Evolutionary conservation across 257 asterid species (phyloP), one percentile per base, ranked within the genome.

Genomic region (Lantana camara): DNA sequence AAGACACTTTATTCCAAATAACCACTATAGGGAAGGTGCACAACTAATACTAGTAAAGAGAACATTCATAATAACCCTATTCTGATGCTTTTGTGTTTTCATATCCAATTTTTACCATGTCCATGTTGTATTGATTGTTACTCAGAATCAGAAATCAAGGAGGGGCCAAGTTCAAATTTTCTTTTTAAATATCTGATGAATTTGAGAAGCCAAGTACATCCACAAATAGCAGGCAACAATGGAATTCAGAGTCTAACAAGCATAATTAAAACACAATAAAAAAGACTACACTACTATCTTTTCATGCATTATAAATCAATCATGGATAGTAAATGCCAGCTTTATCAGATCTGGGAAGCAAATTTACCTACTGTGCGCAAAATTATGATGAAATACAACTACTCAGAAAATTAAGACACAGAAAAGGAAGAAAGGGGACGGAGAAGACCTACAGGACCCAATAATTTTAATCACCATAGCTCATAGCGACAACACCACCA

Each of bases 31-130:
- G 21, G 57, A 16, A 44, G 16, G 52, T 42, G 51, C 53, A 50
- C 52, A 62, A 11, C 24, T 6, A 52, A 29, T 49, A 53, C 27
- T 23, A 34, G 32, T 27, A 45, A 21, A 57, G 12, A 20, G 32
- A 20, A 44, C 47, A 65, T 14, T 42, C 63, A 37, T 44, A 64
- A 48, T 51, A 48, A 52, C n/a, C 34, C 44, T 54, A 8, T 55
- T 51, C 68, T 11, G 37, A 63, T 12, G 12, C 9, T 16, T 56
- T n/a, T 56, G 23, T 15, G 45, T 34, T 22, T 15, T 34, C 27
- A 30, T 7, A 6, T 20, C 64, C 60, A 62, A 27, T 34, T 35
- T 54, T 56, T 19, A 47, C 48, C 71, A 47, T 9, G 15, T 1
- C 9, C 32, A 55, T 13, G 41, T 27, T 17, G 45, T 38, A 9